These are phyloP conservation scores for Trichothecium roseum DNA, from an alignment of 2,329 filamentous ascomycete genomes.

Conservation along the genomic window DNA sequence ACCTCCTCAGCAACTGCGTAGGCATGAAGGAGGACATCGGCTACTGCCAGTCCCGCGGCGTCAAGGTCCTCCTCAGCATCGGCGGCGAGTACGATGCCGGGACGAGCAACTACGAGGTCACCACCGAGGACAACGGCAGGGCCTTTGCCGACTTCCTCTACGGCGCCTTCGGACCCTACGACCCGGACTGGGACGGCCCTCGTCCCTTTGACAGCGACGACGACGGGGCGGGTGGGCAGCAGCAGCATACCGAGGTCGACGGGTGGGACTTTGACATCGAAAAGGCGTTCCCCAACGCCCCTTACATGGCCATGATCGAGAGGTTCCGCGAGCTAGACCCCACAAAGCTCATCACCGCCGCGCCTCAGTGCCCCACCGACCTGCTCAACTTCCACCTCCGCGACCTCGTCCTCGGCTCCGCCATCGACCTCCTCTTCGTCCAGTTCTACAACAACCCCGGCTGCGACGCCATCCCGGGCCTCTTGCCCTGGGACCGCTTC, in stretches of 20 bases:
- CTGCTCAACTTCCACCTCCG: constrained; percentile 19
- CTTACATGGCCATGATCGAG: constrained; percentile 28
- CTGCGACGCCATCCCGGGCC: constrained; percentile 23
- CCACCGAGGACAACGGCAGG: constrained; percentile 16
- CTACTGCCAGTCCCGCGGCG: constrained; percentile 28
- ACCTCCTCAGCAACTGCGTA: constrained; percentile 23
- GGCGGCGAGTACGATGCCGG: constrained; percentile 20
- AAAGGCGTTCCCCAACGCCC: constrained; percentile 13
- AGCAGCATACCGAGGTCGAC: constrained; percentile 21
- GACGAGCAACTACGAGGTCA: constrained; percentile 22
- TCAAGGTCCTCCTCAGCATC: constrained; percentile 32
- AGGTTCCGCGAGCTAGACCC: constrained; percentile 20
- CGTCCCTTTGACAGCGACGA: constrained; percentile 26
- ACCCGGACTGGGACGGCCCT: constrained; percentile 18
- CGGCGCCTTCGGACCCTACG: constrained; percentile 25
- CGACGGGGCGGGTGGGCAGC: too few species aligned
- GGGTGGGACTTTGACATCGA: constrained; percentile 35
- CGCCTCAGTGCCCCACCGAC: constrained; percentile 31
- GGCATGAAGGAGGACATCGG: constrained; percentile 26
- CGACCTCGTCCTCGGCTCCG: constrained; percentile 25
- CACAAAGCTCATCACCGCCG: constrained; percentile 27
- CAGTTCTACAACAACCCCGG: constrained; percentile 38
- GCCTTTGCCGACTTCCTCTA: constrained; percentile 28
- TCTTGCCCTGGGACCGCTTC: constrained; percentile 20
- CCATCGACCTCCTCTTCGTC: constrained; percentile 32